A percentile compares a stretch with the other conserved stretches of the same genome.
phyloP scores from a whole-genome alignment of 1,284 basidiomycete species.

The Golubevia sp. region DNA sequence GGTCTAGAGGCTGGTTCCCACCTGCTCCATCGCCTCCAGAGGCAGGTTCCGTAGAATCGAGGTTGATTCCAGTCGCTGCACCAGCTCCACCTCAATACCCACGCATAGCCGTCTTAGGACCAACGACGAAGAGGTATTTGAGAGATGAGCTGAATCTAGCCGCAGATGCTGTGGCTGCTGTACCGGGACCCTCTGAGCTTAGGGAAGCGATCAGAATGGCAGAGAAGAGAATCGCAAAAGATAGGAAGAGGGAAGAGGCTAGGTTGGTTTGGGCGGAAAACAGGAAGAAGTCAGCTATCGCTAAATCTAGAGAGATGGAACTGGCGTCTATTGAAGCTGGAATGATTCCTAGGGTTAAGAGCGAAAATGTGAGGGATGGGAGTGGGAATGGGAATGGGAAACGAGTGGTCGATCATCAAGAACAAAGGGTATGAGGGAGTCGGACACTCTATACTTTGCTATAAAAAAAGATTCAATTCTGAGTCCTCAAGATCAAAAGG shows the following conservation, averaged over 20 bases:
- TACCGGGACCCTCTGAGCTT: constrained; percentile 43
- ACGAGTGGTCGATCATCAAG: too few relatives aligned
- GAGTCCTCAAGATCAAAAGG: too few relatives aligned
- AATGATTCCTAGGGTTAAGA: background rate
- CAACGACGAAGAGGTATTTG: constrained; percentile 42
- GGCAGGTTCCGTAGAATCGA: constrained; percentile 16
- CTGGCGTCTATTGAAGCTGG: background rate
- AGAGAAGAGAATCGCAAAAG: constrained; percentile 18
- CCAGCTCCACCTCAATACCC: constrained; percentile 17
- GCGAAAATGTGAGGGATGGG: too few relatives aligned
- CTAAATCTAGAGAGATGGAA: background rate
- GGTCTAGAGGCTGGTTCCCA: constrained; percentile 37
- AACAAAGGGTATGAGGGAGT: too few relatives aligned
- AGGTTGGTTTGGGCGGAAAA: background rate
- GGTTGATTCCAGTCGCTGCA: constrained; percentile 8
- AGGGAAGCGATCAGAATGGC: constrained; percentile 43
- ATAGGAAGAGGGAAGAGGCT: background rate
- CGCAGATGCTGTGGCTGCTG: constrained; percentile 44
- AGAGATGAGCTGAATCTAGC: constrained; percentile 31
- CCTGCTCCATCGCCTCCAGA: constrained; percentile 4
- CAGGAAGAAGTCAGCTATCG: background rate
- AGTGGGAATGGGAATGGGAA: background rate
- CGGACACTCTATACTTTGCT: too few relatives aligned
- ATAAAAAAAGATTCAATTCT: too few relatives aligned
- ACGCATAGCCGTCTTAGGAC: constrained; percentile 45